Base-by-base conservation (phyloP, 148 eudicot species). In the Vaccinium vitisidaea region DNA sequence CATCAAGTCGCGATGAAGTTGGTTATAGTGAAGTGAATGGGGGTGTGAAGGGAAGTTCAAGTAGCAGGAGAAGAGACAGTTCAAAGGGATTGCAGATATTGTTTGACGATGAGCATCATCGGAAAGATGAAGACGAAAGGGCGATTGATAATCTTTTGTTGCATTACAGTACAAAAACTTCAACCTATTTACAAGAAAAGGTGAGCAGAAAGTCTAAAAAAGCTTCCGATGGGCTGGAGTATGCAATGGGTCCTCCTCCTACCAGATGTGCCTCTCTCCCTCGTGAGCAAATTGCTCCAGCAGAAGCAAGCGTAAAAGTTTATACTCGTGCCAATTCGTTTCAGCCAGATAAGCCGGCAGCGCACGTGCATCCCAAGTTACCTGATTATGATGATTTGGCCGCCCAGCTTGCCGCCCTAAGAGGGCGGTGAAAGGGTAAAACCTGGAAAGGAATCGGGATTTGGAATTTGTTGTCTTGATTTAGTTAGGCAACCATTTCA, bases 381-480 rank as follows among this genome's bases (percentile, higher is more conserved):
- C 99, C 99, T 23, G 93, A 97, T 84, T 97, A 93, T 54, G 99
- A 97, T 88, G 99, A 97, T 85, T 88, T 97, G 87, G 98, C 98
- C 83, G 98, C 98, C 80, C 91, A 90, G 46, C 95, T 97, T 87
- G 94, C 98, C 52, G 96, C 99, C 39, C 84, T 97, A 43, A 90
- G 89, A 88, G 90, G 93, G 74, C 81, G 84, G 73, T 92, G 86
- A 88, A 87, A 79, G 83, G 43, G 86, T 53, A 78, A 84, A 9
- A 79, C 43, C 30, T 1, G 81, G 16, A 80, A 75, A 69, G 4
- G 48, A 39, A 84, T 11, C 12, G 16, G 36, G 52, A 49, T 23
- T 76, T 76, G 27, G 80, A 76, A 76, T 76, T n/a, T 49, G 80
- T 32, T 49, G 1, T 76, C 32, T 76, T 23, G 32, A 13, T 18